A percentile compares a stretch with the other conserved stretches of the same genome.
phyloP scores from a whole-genome alignment of 2,329 filamentous ascomycete genomes.

The Pyrenophora tritici-repentis region DNA sequence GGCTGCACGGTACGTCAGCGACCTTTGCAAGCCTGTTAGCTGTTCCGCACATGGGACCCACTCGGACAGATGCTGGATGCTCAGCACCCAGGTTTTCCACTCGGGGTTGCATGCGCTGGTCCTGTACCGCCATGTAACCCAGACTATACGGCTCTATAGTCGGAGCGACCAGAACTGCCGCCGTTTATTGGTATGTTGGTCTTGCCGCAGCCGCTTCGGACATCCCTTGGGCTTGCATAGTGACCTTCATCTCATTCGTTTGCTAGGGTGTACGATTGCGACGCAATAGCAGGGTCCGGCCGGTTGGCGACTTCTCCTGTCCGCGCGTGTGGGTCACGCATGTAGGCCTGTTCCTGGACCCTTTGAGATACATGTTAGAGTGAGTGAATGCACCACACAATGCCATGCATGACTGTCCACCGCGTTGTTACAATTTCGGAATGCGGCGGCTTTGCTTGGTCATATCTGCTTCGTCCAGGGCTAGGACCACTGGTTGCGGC shows the following conservation, averaged over 20 bases:
- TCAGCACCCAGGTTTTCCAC: neutral
- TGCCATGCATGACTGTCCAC: neutral
- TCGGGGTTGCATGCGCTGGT: conserved; percentile 9
- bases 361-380: neutral
- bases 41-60: conserved; percentile 8
- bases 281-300: conserved; percentile 8
- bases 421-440: neutral
- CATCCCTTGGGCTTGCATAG: neutral
- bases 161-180: neutral
- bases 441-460: no score
- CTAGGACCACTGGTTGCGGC: no score
- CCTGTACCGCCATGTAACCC: conserved; percentile 4
- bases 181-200: neutral
- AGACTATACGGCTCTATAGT: neutral
- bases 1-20: conserved; percentile 19
- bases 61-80: conserved; percentile 3
- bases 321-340: conserved; percentile 6
- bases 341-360: conserved; percentile 12
- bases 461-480: no score
- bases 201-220: neutral
- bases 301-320: conserved; percentile 1
- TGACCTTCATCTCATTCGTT: neutral
- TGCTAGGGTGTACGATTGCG: conserved; percentile 5
- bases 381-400: neutral
- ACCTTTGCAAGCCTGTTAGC: neutral